phyloP scores from a whole-genome alignment of 1,284 basidiomycete species.

The Fomitopsis schrenkii region DNA sequence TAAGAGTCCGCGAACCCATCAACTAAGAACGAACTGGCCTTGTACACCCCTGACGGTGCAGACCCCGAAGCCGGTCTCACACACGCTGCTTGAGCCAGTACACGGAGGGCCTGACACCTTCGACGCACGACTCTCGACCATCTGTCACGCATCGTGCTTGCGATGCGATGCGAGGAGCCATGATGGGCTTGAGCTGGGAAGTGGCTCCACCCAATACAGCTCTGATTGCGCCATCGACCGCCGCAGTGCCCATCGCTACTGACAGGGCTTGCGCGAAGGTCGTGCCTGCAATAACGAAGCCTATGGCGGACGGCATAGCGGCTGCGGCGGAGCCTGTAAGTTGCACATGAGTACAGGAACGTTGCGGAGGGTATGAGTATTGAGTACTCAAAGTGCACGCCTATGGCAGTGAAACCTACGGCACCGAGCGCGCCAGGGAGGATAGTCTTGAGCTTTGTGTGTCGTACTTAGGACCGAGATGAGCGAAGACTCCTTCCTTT shows the following conservation, averaged over 20 bases:
- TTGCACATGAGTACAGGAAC: too few species aligned
- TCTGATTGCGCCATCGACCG: background rate
- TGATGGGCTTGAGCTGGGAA: background rate
- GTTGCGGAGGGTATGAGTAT: too few species aligned
- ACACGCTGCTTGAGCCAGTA: background rate
- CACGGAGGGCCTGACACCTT: background rate
- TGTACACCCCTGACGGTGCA: too few species aligned
- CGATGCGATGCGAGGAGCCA: background rate
- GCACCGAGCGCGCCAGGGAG: background rate
- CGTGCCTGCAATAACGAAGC: slow-evolving; percentile 11
- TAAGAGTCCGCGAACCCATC: too few species aligned
- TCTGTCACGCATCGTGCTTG: background rate
- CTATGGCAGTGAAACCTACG: background rate
- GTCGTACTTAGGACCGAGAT: too few species aligned
- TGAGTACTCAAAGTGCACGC: background rate
- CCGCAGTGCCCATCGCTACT: slow-evolving; percentile 6
- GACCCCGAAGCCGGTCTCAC: background rate
- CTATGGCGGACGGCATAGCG: slow-evolving; percentile 9
- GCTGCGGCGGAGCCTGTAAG: slow-evolving; percentile 11
- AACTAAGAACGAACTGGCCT: too few species aligned
- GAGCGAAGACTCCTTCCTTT: too few species aligned
- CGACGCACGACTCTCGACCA: background rate
- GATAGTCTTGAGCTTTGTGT: too few species aligned
- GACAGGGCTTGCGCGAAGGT: slow-evolving; percentile 11
- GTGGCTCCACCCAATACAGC: background rate